These are phyloP conservation scores for Aspergillus sparsus DNA, from an alignment of 495 filamentous ascomycete species.

Conservation along the genomic window DNA sequence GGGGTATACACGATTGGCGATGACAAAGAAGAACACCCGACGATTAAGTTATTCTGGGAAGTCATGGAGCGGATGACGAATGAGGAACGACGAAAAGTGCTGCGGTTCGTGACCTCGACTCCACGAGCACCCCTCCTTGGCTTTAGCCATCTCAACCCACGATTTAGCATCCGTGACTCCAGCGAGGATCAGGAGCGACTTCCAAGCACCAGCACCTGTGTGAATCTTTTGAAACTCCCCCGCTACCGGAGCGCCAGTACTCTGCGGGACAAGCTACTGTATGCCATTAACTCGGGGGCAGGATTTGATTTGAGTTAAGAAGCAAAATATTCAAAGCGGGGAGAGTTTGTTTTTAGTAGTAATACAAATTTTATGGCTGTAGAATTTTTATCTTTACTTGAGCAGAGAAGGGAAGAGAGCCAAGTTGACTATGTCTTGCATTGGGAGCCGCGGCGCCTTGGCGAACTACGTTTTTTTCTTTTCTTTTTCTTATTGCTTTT, in stretches of 20 bases:
- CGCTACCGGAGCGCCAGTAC: conserved; percentile 65
- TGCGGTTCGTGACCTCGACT: conserved; percentile 95
- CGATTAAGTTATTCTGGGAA: conserved; percentile 86
- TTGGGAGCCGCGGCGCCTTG: not conserved
- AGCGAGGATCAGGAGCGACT: conserved; percentile 76
- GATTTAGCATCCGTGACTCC: conserved; percentile 87
- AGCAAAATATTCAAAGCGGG: too few relatives aligned
- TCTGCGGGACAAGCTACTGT: conserved; percentile 78
- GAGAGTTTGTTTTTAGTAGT: too few relatives aligned
- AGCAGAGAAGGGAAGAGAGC: too few relatives aligned
- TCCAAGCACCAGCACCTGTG: conserved; percentile 95
- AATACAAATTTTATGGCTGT: not conserved
- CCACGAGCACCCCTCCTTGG: conserved; percentile 89
- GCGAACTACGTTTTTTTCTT: not conserved
- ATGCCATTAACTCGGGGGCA: conserved; percentile 87
- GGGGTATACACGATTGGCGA: conserved; percentile 87
- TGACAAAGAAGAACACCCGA: conserved; percentile 81
- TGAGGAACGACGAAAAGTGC: conserved; percentile 74
- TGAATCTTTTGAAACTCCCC: conserved; percentile 93
- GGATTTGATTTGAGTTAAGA: conserved; percentile 87
- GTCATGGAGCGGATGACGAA: conserved; percentile 78
- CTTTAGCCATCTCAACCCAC: conserved; percentile 81
- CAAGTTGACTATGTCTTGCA: not conserved
- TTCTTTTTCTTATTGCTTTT: not conserved
- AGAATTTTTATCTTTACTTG: conserved; percentile 3